A percentile compares a stretch with the other conserved stretches of the same genome.
Conservation (phyloP, 441 rosid genomes). For the Euphorbia celastroides region DNA sequence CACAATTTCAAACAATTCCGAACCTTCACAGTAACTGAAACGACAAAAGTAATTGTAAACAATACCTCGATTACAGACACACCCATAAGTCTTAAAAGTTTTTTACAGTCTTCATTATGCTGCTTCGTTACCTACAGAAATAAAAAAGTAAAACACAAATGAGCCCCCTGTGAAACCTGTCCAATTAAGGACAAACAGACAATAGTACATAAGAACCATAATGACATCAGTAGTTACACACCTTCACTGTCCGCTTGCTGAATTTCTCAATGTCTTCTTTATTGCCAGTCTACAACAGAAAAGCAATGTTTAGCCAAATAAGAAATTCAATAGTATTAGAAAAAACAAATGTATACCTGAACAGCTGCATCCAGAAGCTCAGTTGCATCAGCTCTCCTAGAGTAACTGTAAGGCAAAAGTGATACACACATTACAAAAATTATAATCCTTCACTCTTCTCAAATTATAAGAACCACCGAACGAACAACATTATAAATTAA, state of each 20-base stretch:
- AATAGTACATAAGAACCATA: slow-evolving; percentile 1
- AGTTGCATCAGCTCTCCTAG: slow-evolving; percentile 91
- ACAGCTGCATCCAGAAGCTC: slow-evolving; percentile 61
- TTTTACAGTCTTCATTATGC: slow-evolving; percentile 94
- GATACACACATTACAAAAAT: not conserved
- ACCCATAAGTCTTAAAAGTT: slow-evolving; percentile 85
- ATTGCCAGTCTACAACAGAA: slow-evolving; percentile 55
- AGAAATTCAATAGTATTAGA: not conserved
- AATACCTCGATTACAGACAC: slow-evolving; percentile 88
- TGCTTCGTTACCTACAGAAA: slow-evolving; percentile 75
- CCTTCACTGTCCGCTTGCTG: slow-evolving; percentile 96
- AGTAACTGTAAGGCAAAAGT: slow-evolving; percentile 43
- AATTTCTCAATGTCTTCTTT: slow-evolving; percentile 94
- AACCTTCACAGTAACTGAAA: not conserved
- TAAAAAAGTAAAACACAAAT: slow-evolving; percentile 20
- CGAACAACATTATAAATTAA: not conserved
- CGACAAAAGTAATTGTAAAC: not conserved
- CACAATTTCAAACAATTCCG: not conserved
- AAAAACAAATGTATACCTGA: slow-evolving; percentile 37
- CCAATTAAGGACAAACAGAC: not conserved
- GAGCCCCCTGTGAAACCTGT: not conserved
- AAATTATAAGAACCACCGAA: not conserved
- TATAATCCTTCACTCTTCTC: not conserved
- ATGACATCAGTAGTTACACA: slow-evolving; percentile 15
- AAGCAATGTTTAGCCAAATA: not conserved